Base-by-base conservation (phyloP, 495 filamentous ascomycete genomes). In the Diplogelasinospora grovesii region DNA sequence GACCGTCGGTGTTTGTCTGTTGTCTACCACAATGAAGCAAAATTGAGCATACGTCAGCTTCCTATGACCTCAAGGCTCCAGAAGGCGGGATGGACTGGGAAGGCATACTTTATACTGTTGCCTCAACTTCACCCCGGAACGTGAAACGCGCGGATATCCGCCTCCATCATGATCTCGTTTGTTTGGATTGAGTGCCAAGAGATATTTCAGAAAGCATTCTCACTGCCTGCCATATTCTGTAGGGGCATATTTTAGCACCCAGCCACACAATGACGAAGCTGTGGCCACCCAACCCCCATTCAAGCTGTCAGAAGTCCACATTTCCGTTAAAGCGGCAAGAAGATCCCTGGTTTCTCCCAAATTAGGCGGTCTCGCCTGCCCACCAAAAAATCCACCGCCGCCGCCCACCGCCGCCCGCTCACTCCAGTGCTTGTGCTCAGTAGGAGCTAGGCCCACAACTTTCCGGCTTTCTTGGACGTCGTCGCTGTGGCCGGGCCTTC, bases 321-420 rank as follows among this genome's bases (percentile, higher is more conserved):
- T 26, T 31, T 26, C 31, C 35, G 44, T 53, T 46, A 52, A 55
- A 50, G 57, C 56, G 60, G 58, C 57, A 64, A 51, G 57, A 50
- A 51, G 52, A 54, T 53, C 51, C 46, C 47, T 44, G 38, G 35
- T 53, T 49, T 55, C 55, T 48, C 42, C 50, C 54, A 57, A 57
- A 61, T 64, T 50, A 59, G 56, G 60, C 58, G 59, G 58, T 52
- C 56, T 57, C 55, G 47, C 46, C 47, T 13, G 23, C 37, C 19
- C 39, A 45, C 47, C 56, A 48, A 52, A 46, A 35, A 41, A 19
- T 36, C 20, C 43, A 24, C 39, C 48, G 33, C 41, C 43, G 42
- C 43, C 48, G 20, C 20, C 33, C 38, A 39, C 37, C 41, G 37
- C 39, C 28, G 43, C 34, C 31, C 41, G 43, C 22, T 48, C 49